Percentiles rank a stretch among this genome's conserved stretches.
These are phyloP conservation scores for Hypoxylon sp. DNA, from an alignment of 2,329 filamentous ascomycete genomes.

Conservation along the genomic window DNA sequence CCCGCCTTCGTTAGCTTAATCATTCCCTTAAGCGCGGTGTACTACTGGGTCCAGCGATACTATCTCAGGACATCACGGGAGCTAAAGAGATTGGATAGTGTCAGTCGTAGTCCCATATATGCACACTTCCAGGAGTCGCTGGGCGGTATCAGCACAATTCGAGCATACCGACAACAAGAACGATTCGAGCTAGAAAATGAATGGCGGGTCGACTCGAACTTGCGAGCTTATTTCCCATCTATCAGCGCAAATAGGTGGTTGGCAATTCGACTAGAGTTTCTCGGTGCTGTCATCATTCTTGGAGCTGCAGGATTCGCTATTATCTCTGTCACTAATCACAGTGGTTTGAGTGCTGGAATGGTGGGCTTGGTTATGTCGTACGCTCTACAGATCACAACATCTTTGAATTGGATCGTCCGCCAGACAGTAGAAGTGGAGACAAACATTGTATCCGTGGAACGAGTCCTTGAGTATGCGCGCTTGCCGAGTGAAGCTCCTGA, in stretches of 20 bases:
- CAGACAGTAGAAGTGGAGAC: slow-evolving; percentile 99
- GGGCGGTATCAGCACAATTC: slow-evolving; percentile 93
- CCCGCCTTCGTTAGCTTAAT: slow-evolving; percentile 87
- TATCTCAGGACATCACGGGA: slow-evolving; percentile 97
- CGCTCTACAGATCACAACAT: slow-evolving; percentile 95
- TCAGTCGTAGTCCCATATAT: slow-evolving; percentile 95
- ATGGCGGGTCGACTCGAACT: slow-evolving; percentile 95
- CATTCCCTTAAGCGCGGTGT: slow-evolving; percentile 83
- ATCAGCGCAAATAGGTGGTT: slow-evolving; percentile 96
- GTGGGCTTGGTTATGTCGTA: slow-evolving; percentile 98
- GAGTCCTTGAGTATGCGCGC: slow-evolving; percentile 93
- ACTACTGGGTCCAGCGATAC: slow-evolving; percentile 95
- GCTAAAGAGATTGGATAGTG: slow-evolving; percentile 94
- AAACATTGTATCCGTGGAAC: slow-evolving; percentile 99
- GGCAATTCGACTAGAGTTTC: slow-evolving; percentile 93
- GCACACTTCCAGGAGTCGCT: slow-evolving; percentile 98
- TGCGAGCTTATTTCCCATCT: slow-evolving; percentile 94
- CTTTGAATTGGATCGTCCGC: slow-evolving; percentile 98
- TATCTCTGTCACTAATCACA: slow-evolving; percentile 80
- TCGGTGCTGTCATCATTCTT: slow-evolving; percentile 94
- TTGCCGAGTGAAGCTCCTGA: slow-evolving; percentile 95
- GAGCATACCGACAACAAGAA: slow-evolving; percentile 90
- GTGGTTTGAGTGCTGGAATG: slow-evolving; percentile 75
- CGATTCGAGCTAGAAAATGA: slow-evolving; percentile 95
- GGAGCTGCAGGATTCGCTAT: slow-evolving; percentile 86